These are phyloP conservation scores for Barbatosphaeria neglecta DNA, from an alignment of 495 filamentous ascomycete species.

Conservation along the genomic window DNA sequence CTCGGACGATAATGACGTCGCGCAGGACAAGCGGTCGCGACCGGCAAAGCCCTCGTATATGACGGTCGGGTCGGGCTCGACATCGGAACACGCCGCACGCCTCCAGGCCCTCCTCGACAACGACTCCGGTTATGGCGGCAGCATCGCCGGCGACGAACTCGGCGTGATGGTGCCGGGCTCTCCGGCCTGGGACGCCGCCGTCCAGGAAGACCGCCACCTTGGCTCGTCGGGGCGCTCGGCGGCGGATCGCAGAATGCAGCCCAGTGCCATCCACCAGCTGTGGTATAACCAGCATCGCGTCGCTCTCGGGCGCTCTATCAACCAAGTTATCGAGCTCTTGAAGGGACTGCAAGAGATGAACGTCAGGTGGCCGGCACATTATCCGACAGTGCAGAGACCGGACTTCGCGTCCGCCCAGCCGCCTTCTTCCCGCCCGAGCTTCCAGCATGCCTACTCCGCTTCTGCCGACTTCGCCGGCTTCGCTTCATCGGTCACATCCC, in stretches of 20 bases:
- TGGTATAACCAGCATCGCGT: conserved; percentile 84
- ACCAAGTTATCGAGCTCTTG: conserved; percentile 64
- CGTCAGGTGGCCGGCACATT: conserved; percentile 82
- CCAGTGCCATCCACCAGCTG: conserved; percentile 35
- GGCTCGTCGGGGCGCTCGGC: conserved; percentile 13
- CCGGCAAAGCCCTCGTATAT: conserved; percentile 30
- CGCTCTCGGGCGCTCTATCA: conserved; percentile 74
- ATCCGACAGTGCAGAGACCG: conserved; percentile 69
- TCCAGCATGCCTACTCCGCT: conserved; percentile 44
- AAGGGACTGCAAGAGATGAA: conserved; percentile 81
- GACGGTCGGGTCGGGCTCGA: conserved; percentile 76
- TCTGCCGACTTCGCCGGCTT: conserved; percentile 14
- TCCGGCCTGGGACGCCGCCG: conserved; percentile 27
- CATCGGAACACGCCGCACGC: conserved; percentile 56
- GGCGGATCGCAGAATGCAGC: conserved; percentile 24
- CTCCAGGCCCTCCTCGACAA: conserved; percentile 63
- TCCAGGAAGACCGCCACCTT: conserved; percentile 49
- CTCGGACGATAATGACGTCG: conserved; percentile 9
- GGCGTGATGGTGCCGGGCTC: conserved; percentile 20
- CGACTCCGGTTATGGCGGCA: conserved; percentile 89
- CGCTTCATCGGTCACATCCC: conserved; percentile 6
- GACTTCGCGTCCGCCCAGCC: conserved; percentile 32
- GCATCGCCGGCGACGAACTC: conserved; percentile 37
- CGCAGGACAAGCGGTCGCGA: conserved; percentile 1
- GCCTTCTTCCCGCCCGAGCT: conserved; percentile 28